These are phyloP conservation scores for Purpureocillium lavendulum DNA, from an alignment of 2,329 filamentous ascomycete genomes.

Conservation along the genomic window DNA sequence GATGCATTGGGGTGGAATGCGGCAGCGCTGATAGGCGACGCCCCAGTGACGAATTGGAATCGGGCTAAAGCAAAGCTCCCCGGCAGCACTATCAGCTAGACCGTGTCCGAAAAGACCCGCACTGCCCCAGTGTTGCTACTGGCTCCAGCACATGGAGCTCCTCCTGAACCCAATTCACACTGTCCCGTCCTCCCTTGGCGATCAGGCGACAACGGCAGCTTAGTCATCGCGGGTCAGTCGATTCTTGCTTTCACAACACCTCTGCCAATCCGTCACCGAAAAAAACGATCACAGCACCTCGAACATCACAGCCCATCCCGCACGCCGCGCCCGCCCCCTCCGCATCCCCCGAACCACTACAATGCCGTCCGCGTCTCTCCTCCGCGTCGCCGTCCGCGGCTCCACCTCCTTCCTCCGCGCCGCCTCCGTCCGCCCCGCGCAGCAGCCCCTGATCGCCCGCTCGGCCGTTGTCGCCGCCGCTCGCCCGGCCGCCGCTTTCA, in stretches of 20 bases:
- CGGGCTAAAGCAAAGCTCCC: slow-evolving; percentile 14
- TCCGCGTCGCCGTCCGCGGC: slow-evolving; percentile 65
- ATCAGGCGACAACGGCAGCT: slow-evolving; percentile 18
- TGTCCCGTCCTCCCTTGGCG: slow-evolving; percentile 11
- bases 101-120: not conserved
- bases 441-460: slow-evolving; percentile 40
- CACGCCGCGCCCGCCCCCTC: slow-evolving; percentile 16
- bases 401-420: slow-evolving; percentile 55
- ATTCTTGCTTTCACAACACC: slow-evolving; percentile 20
- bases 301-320: not conserved
- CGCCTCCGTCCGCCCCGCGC: slow-evolving; percentile 48
- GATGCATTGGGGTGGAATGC: not conserved
- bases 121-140: not conserved
- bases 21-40: not conserved
- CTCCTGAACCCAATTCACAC: slow-evolving; percentile 18
- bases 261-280: slow-evolving; percentile 16
- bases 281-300: slow-evolving; percentile 7
- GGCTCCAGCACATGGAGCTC: not conserved
- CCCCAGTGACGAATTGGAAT: slow-evolving; percentile 13
- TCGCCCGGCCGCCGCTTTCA: slow-evolving; percentile 44
- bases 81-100: slow-evolving; percentile 7
- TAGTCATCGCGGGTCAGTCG: slow-evolving; percentile 24
- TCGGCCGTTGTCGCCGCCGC: slow-evolving; percentile 23
- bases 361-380: slow-evolving; percentile 61
- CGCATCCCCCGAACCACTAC: slow-evolving; percentile 10